Evolutionary conservation across 2,329 filamentous ascomycete species (phyloP).

Genomic region (Ceratocystis colombiana): DNA sequence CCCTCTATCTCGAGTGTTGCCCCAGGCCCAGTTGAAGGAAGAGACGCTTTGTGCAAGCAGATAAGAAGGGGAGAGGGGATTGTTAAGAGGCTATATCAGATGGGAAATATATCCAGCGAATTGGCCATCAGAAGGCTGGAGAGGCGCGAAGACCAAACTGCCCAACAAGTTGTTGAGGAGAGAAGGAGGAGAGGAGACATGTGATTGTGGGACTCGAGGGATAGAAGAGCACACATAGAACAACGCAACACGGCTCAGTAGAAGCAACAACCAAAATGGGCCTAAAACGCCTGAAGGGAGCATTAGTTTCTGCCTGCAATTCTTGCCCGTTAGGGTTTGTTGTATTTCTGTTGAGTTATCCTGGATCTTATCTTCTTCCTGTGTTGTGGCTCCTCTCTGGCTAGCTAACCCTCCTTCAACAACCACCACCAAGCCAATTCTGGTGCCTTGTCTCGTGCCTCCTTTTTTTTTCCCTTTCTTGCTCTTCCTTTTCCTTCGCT

Average conservation of each 20-base stretch:
- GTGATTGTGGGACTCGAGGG: background rate
- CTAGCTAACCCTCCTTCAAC: too few relatives aligned
- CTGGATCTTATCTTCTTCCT: conserved; percentile 1
- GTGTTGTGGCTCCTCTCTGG: too few relatives aligned
- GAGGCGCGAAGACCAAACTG: background rate
- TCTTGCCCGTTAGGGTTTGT: background rate
- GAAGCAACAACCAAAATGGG: background rate
- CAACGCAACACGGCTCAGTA: background rate
- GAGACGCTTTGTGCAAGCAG: conserved; percentile 1
- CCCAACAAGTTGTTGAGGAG: conserved; percentile 9
- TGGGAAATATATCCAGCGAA: background rate
- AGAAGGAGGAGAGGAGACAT: background rate
- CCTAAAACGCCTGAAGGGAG: background rate
- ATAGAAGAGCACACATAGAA: background rate
- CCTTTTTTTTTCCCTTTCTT: background rate
- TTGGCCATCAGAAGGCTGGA: background rate
- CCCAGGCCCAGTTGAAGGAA: background rate
- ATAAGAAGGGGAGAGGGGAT: background rate
- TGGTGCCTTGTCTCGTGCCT: conserved; percentile 13
- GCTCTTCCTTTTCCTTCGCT: background rate
- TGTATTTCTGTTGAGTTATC: background rate
- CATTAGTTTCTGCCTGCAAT: background rate
- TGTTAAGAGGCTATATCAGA: background rate
- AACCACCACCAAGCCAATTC: conserved; percentile 8
- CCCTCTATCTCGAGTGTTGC: background rate